Conservation (phyloP, 2,329 filamentous ascomycete species). For the Botrytis medusae region DNA sequence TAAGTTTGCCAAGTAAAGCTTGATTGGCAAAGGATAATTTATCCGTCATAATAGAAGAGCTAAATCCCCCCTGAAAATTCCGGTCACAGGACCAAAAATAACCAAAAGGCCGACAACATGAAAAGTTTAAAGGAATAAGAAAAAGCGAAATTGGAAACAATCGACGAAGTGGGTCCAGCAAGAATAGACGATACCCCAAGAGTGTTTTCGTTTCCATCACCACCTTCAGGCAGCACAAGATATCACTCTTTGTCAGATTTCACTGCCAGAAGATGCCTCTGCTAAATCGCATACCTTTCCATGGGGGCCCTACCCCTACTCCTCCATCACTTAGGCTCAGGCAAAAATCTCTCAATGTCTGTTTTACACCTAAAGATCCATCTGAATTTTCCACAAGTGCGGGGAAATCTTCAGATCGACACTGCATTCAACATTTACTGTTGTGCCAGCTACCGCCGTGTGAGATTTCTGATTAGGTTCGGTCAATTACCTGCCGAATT, state of each 20-base stretch:
- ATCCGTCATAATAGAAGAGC: background rate
- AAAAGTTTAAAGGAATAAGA: background rate
- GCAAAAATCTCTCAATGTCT: background rate
- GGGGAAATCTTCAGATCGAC: background rate
- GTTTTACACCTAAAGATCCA: background rate
- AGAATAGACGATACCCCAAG: background rate
- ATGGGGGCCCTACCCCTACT: background rate
- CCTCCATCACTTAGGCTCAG: background rate
- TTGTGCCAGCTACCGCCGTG: background rate
- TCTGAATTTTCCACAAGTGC: background rate
- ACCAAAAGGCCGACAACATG: background rate
- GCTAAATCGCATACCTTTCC: background rate
- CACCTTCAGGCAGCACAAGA: background rate
- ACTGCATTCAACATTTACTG: background rate
- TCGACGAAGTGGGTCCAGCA: background rate
- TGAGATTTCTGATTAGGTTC: background rate
- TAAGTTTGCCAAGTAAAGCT: background rate
- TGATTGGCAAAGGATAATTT: slow-evolving; percentile 14
- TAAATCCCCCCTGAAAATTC: background rate
- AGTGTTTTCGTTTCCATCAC: background rate
- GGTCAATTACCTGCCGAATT: background rate
- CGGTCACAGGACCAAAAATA: background rate
- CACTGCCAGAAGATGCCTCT: background rate
- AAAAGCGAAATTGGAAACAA: background rate
- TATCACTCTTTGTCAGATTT: background rate